Base-by-base conservation (phyloP, 768 basidiomycete genomes). In the Naganishia vishniacii region DNA sequence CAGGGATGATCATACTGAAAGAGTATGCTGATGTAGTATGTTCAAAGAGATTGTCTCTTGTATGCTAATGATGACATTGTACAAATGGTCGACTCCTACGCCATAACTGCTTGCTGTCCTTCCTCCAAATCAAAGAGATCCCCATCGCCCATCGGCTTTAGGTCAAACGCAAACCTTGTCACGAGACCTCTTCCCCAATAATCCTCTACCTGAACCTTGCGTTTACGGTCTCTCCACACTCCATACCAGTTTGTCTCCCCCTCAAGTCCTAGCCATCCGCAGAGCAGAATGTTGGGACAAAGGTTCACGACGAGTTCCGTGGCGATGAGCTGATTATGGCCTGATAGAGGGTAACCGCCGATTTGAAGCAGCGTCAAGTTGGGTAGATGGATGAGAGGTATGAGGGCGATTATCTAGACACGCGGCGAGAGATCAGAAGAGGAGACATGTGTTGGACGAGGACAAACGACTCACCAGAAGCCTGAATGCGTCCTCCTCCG, bases 211-310 rank as follows among this genome's bases (percentile, higher is more conserved):
- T 60, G 45, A 15, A 61, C 59, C 28, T 45, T 46, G 3, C 45
- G 11, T 32, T n/a, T 45, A 7, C 45, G 23, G 23, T 61, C 45
- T 31, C 65, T n/a, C 71, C 73, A 72, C 32, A 75, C 68, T 11
- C 71, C 74, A 70, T 72, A 75, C 74, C 74, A 75, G 41, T 58
- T 65, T 0, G 74, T 75, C 53, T 74, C 70, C 4, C 69, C 72
- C 47, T 71, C 69, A 37, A 74, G 68, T 8, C 71, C 72, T 20
- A 73, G 51, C 28, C 73, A 59, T 7, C 73, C 74, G 20, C 72
- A 59, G 11, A 72, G 68, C 11, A 73, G 67, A 1, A 75, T 65
- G 2, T 67, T 65, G 0, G 69, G 68, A 4, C 72, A 65, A 0
- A 48, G 51, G 6, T 41, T 23, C 0, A 69, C 67, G 18, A 75